Base-by-base conservation (phyloP, 2,329 filamentous ascomycete genomes). In the Cadophora malorum region DNA sequence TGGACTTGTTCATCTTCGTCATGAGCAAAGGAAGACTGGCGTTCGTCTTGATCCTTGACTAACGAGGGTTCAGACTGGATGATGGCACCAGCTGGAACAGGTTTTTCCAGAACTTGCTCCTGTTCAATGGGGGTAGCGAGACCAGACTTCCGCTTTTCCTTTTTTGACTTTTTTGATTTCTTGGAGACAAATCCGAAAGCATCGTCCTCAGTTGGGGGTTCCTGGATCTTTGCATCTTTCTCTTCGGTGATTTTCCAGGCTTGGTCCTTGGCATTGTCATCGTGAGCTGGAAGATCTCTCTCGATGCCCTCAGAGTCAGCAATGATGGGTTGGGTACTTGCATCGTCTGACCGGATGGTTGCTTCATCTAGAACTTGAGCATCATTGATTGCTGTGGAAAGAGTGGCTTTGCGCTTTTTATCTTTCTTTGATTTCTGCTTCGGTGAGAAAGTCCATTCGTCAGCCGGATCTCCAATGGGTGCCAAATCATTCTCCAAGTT, bases 81-180 rank as follows among this genome's bases (percentile, higher is more conserved):
- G 56, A 4, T 16, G 33, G 35, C 33, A 41, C 12, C 56, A 7
- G n/a, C 38, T 45, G n/a, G 35, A 35, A 21, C 21, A 3, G 19
- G 19, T n/a, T 3, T 12, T n/a, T 59, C 56, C 12, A 23, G 35
- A 7, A n/a, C 8, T 59, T 23, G 56, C 33, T 14, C 38, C 21
- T 67, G 35, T 23, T 63, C 65, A 23, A 38, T 35, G 35, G 59
- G 67, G 4, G 61, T 19, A 4, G 68, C 67, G 23, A 41, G 10
- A 19, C 60, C 66, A 35, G 68, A 70, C 62, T 60, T 58, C 47
- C 60, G 64, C 23, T 68, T 71, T n/a, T 61, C 56, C 45, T 72
- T 70, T 53, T 74, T 77, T 69, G 71, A 67, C 58, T 74, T 72
- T 64, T 75, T 73, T n/a, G 74, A 71, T 56, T 68, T 67, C 45